These are phyloP conservation scores for Moricandia moricandioides DNA, from an alignment of 345 rosid species.

Conservation along the genomic window DNA sequence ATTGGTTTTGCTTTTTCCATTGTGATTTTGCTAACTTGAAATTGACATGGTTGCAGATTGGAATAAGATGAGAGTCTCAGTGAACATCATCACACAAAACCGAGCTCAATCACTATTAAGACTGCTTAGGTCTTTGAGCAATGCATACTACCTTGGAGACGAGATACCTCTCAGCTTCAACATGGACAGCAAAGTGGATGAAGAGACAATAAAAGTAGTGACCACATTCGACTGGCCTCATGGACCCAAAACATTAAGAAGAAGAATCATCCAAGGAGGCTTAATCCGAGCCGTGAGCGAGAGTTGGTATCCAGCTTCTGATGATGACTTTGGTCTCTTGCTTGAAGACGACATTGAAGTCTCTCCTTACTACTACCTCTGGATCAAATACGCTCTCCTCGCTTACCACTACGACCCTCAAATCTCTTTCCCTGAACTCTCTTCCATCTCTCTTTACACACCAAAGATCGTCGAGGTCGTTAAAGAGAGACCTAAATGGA, in stretches of 20 bases:
- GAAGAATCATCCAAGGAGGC: slow-evolving; percentile 98
- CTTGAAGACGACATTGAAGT: slow-evolving; percentile 98
- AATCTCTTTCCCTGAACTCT: slow-evolving; percentile 73
- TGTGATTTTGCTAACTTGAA: slow-evolving; percentile 3
- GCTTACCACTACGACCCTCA: slow-evolving; percentile 95
- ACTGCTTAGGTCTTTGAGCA: slow-evolving; percentile 70
- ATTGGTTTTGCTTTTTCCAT: neutral
- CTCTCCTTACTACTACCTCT: slow-evolving; percentile 87
- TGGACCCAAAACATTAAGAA: slow-evolving; percentile 77
- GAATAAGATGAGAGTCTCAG: slow-evolving; percentile 85
- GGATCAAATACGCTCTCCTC: slow-evolving; percentile 89
- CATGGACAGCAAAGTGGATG: slow-evolving; percentile 94
- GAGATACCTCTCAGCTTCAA: slow-evolving; percentile 89
- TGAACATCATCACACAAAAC: slow-evolving; percentile 91
- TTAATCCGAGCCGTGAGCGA: slow-evolving; percentile 96
- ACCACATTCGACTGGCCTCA: slow-evolving; percentile 86
- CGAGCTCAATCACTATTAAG: slow-evolving; percentile 64
- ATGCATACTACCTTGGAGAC: slow-evolving; percentile 80
- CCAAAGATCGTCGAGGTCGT: slow-evolving; percentile 87
- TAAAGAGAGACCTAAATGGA: slow-evolving; percentile 95
- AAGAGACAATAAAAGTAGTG: slow-evolving; percentile 69
- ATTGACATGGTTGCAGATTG: slow-evolving; percentile 61
- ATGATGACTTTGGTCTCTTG: slow-evolving; percentile 82
- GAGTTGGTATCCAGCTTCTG: slow-evolving; percentile 95
- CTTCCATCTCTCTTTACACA: slow-evolving; percentile 89